Evolutionary conservation across 306 rosid genomes (phyloP).

Genomic region (Rosa rugosa): DNA sequence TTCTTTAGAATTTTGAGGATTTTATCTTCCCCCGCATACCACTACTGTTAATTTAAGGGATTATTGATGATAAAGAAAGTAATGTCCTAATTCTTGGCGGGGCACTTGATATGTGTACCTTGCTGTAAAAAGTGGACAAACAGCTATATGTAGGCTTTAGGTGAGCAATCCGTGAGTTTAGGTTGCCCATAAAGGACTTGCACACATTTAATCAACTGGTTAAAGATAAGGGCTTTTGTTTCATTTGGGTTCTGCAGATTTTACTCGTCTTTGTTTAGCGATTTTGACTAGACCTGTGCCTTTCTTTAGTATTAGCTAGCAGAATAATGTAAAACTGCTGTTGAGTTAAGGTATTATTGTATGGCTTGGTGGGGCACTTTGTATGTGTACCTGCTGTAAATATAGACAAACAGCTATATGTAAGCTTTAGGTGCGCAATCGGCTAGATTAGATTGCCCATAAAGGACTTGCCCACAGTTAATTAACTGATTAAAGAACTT

Average conservation of each 20-base stretch:
- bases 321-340: neutral
- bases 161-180: constrained; percentile 59
- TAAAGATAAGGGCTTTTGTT: neutral
- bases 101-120: constrained; percentile 64
- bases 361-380: constrained; percentile 59
- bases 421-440: constrained; percentile 74
- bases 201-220: constrained; percentile 32
- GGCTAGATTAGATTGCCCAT: constrained; percentile 46
- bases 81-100: constrained; percentile 92
- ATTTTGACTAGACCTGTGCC: neutral
- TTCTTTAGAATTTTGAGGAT: neutral
- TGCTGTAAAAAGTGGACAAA: constrained; percentile 82
- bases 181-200: constrained; percentile 64
- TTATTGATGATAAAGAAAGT: neutral
- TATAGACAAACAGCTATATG: constrained; percentile 58
- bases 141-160: constrained; percentile 65
- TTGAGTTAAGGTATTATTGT: neutral
- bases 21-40: neutral
- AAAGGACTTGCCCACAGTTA: constrained; percentile 56
- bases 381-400: constrained; percentile 74
- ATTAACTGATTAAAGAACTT: neutral
- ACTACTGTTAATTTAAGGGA: neutral
- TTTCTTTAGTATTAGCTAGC: neutral
- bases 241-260: neutral
- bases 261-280: neutral